Evolutionary conservation across 2,329 filamentous ascomycete genomes (phyloP).

Genomic region (Botrytis aclada): DNA sequence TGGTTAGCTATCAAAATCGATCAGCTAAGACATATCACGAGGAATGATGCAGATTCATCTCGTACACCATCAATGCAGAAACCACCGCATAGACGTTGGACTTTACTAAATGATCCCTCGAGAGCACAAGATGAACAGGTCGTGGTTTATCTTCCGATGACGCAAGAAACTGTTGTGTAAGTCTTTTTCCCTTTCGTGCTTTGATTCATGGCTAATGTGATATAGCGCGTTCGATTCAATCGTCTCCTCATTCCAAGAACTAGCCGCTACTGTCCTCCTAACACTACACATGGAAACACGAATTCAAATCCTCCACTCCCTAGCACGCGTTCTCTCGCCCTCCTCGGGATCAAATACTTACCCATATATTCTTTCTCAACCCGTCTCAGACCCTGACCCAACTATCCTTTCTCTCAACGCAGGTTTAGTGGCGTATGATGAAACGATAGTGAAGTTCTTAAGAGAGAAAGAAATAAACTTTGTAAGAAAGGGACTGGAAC

Average conservation of each 20-base stretch:
- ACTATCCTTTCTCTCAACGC: conserved; percentile 79
- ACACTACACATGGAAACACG: conserved; percentile 88
- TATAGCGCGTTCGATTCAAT: conserved; percentile 79
- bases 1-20: conserved; percentile 85
- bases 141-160: conserved; percentile 82
- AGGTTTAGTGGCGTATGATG: conserved; percentile 83
- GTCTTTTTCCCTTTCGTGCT: conserved; percentile 36
- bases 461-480: conserved; percentile 69
- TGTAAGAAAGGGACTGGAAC: conserved; percentile 71
- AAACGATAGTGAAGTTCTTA: conserved; percentile 71
- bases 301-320: conserved; percentile 77
- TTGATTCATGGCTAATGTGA: conserved; percentile 12
- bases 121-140: conserved; percentile 58
- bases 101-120: conserved; percentile 64
- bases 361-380: conserved; percentile 64
- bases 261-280: conserved; percentile 74
- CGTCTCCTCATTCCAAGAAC: conserved; percentile 74
- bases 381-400: conserved; percentile 74
- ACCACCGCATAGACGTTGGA: conserved; percentile 69
- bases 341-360: conserved; percentile 44
- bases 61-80: conserved; percentile 37
- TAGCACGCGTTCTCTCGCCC: conserved; percentile 61
- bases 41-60: conserved; percentile 65
- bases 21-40: conserved; percentile 79
- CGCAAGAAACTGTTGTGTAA: conserved; percentile 76